Conservation (phyloP, 768 basidiomycete genomes). For the Boletus subcaerulescens region DNA sequence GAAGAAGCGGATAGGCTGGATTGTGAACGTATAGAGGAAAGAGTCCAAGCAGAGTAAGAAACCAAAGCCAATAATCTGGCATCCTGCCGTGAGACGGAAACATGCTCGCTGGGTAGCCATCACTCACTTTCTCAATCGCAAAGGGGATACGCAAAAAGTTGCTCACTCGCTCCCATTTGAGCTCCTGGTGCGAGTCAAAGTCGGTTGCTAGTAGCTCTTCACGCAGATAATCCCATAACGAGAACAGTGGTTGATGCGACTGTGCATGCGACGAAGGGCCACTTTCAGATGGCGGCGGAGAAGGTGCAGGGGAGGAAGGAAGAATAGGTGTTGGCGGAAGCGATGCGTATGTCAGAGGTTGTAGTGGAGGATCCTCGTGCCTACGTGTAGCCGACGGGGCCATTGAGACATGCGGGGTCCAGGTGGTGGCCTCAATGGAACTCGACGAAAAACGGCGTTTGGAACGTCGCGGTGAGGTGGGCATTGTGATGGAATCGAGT, state of each 20-base stretch:
- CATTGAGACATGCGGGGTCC: conserved; percentile 18
- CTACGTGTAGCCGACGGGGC: conserved; percentile 12
- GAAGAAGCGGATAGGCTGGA: conserved; percentile 85
- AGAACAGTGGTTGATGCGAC: conserved; percentile 53
- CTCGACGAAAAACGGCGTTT: conserved; percentile 32
- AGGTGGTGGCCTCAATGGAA: conserved; percentile 23
- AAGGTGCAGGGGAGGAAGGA: conserved; percentile 38
- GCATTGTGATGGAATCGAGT: conserved; percentile 18
- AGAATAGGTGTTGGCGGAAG: conserved; percentile 71
- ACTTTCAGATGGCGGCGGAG: conserved; percentile 23
- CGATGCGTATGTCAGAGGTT: conserved; percentile 63
- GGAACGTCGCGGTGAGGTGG: conserved; percentile 32
- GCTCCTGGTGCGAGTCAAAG: conserved; percentile 89
- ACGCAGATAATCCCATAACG: conserved; percentile 88
- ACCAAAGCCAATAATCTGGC: conserved; percentile 87
- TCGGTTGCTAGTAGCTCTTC: conserved; percentile 91
- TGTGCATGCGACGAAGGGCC: conserved; percentile 14
- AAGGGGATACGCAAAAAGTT: conserved; percentile 93
- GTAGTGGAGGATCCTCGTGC: conserved; percentile 14
- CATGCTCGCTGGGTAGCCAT: neutral
- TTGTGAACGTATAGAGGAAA: conserved; percentile 96
- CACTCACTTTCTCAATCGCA: conserved; percentile 87
- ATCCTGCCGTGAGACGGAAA: conserved; percentile 2
- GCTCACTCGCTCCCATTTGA: conserved; percentile 94
- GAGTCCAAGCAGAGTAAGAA: conserved; percentile 93